These are phyloP conservation scores for Dunaliella primolecta DNA, from an alignment of 139 green algal genomes.

Conservation along the genomic window DNA sequence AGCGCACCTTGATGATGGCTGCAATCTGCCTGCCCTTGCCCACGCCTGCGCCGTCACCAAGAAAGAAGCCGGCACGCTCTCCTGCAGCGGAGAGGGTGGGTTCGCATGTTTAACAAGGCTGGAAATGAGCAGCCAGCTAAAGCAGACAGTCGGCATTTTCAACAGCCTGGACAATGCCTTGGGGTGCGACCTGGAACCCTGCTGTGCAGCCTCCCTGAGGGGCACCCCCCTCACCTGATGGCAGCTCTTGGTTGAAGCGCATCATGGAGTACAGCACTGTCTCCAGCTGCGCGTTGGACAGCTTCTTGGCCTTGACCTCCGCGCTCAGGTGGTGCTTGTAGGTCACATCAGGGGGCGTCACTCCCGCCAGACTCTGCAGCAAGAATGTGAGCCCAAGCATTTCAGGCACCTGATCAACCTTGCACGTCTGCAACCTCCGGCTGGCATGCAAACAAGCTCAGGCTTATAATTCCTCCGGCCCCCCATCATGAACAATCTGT, in stretches of 20 bases:
- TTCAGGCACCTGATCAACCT: background rate
- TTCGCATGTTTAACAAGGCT: background rate
- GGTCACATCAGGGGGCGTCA: slow-evolving; percentile 47
- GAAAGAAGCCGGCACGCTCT: slow-evolving; percentile 69
- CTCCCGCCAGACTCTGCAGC: slow-evolving; percentile 43
- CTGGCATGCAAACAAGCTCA: background rate
- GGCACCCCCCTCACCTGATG: background rate
- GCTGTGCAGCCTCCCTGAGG: background rate
- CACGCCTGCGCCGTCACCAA: slow-evolving; percentile 83
- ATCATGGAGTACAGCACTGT: slow-evolving; percentile 72
- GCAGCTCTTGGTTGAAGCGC: slow-evolving; percentile 51
- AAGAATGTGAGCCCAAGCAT: background rate
- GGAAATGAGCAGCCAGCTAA: background rate
- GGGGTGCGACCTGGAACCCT: too few relatives aligned
- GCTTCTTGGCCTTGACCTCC: background rate
- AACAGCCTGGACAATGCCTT: too few relatives aligned
- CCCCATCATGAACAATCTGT: too few relatives aligned
- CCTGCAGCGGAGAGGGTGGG: slow-evolving; percentile 25
- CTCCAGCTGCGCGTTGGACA: slow-evolving; percentile 78
- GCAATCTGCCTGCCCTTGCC: slow-evolving; percentile 81
- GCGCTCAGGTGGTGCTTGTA: slow-evolving; percentile 56
- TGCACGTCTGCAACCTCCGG: background rate
- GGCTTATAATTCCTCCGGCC: too few relatives aligned
- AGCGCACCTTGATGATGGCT: slow-evolving; percentile 46
- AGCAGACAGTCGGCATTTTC: too few relatives aligned